Base-by-base conservation (phyloP, 2,329 filamentous ascomycete genomes). In the Aspergillus ibericus region DNA sequence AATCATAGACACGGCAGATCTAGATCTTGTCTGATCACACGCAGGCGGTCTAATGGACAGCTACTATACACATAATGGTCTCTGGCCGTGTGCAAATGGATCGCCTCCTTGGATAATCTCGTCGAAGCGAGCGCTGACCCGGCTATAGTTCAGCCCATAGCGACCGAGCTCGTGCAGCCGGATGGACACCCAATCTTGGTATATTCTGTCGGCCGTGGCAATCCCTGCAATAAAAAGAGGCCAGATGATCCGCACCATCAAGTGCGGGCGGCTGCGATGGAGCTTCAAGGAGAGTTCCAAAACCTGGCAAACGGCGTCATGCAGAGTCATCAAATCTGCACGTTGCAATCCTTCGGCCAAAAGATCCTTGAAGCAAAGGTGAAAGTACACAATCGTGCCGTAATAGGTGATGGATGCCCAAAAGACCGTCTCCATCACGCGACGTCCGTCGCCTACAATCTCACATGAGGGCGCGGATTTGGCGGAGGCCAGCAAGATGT, bases 101-200 rank as follows among this genome's bases (percentile, higher is more conserved):
- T 64, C 60, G n/a, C 59, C 50, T 13, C 61, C 61, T 16, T 62
- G 63, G 32, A 66, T 67, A 13, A 69, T 60, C 51, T 68, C 66
- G 51, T 66, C 67, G 53, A 63, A 70, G 4, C 64, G 61, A 13
- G 25, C 18, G 29, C 64, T 68, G 16, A 65, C 63, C 7, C 63
- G 63, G n/a, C 49, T 56, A 48, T 60, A 69, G 38, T 70, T 70
- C 40, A 64, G 63, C 16, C 63, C 67, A 57, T 67, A 67, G 22
- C 60, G 63, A 20, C 68, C 62, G 13, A 70, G 57, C 40, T 68
- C 67, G 5, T 61, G 60, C 32, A 71, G 52, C 18, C 66, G 64
- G 25, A 68, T 68, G 15, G 68, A 66, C 22, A 70, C 66, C 68
- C 69, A 71, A 53, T 70, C 68, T 46, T 65, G 62, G 54, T 66